Evolutionary conservation across 257 asterid genomes (phyloP).

Genomic region (Fraxinus cuspidata): DNA sequence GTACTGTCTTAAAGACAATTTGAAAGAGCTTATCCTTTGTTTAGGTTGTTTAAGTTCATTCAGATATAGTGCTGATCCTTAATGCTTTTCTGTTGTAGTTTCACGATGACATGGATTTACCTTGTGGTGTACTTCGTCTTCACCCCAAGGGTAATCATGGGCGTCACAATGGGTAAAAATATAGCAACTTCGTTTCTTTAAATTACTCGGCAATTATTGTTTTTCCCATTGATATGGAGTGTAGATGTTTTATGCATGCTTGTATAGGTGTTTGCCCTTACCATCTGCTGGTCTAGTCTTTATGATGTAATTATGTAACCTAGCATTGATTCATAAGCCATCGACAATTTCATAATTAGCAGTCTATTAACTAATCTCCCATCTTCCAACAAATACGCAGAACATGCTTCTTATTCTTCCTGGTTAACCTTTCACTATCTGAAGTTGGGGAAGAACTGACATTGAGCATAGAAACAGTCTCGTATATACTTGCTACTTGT

Average conservation of each 20-base stretch:
- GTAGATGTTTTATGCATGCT: background rate
- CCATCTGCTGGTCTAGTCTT: background rate
- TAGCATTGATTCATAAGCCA: background rate
- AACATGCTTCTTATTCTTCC: background rate
- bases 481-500: background rate
- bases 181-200: slow-evolving; percentile 15
- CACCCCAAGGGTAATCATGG: slow-evolving; percentile 72
- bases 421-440: background rate
- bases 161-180: slow-evolving; percentile 81
- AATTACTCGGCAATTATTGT: background rate
- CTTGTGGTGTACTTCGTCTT: slow-evolving; percentile 97
- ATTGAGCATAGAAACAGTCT: background rate
- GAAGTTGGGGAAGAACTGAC: background rate
- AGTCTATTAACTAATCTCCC: slow-evolving; percentile 4
- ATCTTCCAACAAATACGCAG: slow-evolving; percentile 11
- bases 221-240: background rate
- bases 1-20: slow-evolving; percentile 35
- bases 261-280: background rate
- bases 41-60: slow-evolving; percentile 14
- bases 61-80: slow-evolving; percentile 3
- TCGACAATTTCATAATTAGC: background rate
- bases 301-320: background rate
- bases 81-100: slow-evolving; percentile 43
- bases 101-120: slow-evolving; percentile 93
- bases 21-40: slow-evolving; percentile 14